Percentiles rank a stretch among this genome's conserved stretches.
Evolutionary conservation across 352 stramenopile species (phyloP).

Genomic region (Globisporangium viniferum): DNA sequence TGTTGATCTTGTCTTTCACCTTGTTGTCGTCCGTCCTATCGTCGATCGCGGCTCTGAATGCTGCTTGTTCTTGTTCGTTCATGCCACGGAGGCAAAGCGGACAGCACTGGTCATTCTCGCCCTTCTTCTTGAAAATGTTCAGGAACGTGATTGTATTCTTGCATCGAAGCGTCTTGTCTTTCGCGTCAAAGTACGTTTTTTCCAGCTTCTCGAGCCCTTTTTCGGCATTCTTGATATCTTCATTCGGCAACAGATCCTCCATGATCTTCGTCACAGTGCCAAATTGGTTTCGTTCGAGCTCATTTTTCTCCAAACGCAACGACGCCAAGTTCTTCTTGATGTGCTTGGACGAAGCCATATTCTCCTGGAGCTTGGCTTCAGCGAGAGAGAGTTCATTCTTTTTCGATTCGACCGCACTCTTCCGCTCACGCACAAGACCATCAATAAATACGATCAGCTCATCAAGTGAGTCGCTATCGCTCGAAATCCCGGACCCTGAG

Average conservation of each 20-base stretch:
- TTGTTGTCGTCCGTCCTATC: slow-evolving; percentile 78
- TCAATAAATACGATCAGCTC: slow-evolving; percentile 24
- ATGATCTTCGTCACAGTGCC: slow-evolving; percentile 46
- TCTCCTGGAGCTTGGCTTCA: slow-evolving; percentile 51
- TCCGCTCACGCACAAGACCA: slow-evolving; percentile 22
- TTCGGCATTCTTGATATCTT: slow-evolving; percentile 49
- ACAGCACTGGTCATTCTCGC: slow-evolving; percentile 75
- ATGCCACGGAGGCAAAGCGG: slow-evolving; percentile 70
- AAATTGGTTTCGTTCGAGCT: slow-evolving; percentile 56
- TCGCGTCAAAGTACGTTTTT: slow-evolving; percentile 67
- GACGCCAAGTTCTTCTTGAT: slow-evolving; percentile 38
- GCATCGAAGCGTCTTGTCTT: slow-evolving; percentile 75
- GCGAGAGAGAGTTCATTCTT: slow-evolving; percentile 29
- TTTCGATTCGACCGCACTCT: slow-evolving; percentile 19
- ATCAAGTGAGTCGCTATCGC: slow-evolving; percentile 27
- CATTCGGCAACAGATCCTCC: slow-evolving; percentile 38
- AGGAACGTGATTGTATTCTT: slow-evolving; percentile 86
- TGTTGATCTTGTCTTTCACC: slow-evolving; percentile 73
- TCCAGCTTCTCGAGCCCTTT: slow-evolving; percentile 48
- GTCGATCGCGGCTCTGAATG: slow-evolving; percentile 60
- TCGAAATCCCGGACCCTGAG: slow-evolving; percentile 24
- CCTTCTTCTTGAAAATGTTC: slow-evolving; percentile 83
- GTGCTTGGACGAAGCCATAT: slow-evolving; percentile 43
- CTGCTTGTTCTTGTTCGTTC: slow-evolving; percentile 47
- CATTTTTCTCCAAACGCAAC: slow-evolving; percentile 40